Evolutionary conservation across 192 early-diverging fungal species (phyloP).

Genomic region (Haplosporangium gracile): DNA sequence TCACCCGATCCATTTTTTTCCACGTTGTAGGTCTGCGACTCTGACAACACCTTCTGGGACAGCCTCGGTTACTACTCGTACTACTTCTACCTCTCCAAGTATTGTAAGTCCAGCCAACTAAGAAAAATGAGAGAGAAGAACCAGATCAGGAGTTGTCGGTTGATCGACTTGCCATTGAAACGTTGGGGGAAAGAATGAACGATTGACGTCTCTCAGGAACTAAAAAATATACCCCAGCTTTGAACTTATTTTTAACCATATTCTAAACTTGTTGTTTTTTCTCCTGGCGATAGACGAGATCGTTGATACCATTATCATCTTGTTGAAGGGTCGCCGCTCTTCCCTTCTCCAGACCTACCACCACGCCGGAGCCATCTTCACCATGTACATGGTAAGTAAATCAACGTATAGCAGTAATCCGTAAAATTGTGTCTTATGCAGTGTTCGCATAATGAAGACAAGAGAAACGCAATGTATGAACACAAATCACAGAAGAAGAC

Average conservation of each 20-base stretch:
- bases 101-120: conserved; percentile 53
- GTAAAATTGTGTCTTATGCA: not conserved
- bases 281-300: conserved; percentile 70
- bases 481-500: not conserved
- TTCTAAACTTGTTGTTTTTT: not conserved
- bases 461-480: not conserved
- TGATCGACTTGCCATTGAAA: not conserved
- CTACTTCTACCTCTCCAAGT: conserved; percentile 85
- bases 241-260: not conserved
- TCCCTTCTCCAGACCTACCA: conserved; percentile 80
- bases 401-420: not conserved
- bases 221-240: not conserved
- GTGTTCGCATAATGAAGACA: not conserved
- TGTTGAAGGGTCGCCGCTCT: conserved; percentile 73
- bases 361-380: conserved; percentile 77
- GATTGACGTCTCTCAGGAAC: not conserved
- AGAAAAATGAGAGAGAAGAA: not conserved
- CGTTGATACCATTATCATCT: conserved; percentile 81
- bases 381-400: conserved; percentile 64
- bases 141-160: too few species aligned
- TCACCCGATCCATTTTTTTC: not conserved
- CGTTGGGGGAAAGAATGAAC: not conserved
- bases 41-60: conserved; percentile 65
- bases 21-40: conserved; percentile 61
- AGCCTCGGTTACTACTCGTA: conserved; percentile 76